Evolutionary conservation across 306 rosid species (phyloP), one percentile per base, ranked within the genome.

Genomic region (Gillenia trifoliata): DNA sequence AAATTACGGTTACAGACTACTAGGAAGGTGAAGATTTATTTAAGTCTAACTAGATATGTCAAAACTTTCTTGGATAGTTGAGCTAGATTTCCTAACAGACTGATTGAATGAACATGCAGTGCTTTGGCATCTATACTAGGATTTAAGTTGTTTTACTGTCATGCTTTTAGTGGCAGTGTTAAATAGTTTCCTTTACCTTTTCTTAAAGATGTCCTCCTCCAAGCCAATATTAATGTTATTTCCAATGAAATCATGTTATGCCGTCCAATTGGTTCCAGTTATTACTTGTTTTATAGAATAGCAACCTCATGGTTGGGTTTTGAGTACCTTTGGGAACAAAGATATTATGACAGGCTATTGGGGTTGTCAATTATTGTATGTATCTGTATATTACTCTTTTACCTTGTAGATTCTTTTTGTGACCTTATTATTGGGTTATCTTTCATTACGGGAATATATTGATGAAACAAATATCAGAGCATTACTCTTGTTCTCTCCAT

Each of bases 391-490:
- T 52, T 38, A 20, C 54, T 40, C 11, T 63, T 66, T 66, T 62
- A 68, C 60, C 56, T 62, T 67, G 61, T 50, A 38, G 15, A 8
- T 61, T 45, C 26, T 57, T 47, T 15, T 16, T 66, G 52, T 64
- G 38, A 52, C 61, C 57, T 62, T 75, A 49, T 66, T 64, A 61
- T 71, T 50, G 59, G 36, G 70, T 65, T 77, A 38, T 76, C 29
- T 41, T 70, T 57, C n/a, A 54, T 54, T 64, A 65, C 71, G 68
- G 57, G 33, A 72, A 61, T 79, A 38, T 72, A 45, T 49, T 70
- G 38, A 63, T 81, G 75, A 54, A 8, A 64, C 70, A 67, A 50
- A 64, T 30, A 72, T 83, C 56, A 23, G 60, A 59, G 17, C 20
- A 71, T 36, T 10, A 22, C 50, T 13, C 10, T 30, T 77, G 74